A percentile compares a stretch with the other conserved stretches of the same genome.
phyloP scores from a whole-genome alignment of 164 flowering plant species.

The Pachysandra terminalis region DNA sequence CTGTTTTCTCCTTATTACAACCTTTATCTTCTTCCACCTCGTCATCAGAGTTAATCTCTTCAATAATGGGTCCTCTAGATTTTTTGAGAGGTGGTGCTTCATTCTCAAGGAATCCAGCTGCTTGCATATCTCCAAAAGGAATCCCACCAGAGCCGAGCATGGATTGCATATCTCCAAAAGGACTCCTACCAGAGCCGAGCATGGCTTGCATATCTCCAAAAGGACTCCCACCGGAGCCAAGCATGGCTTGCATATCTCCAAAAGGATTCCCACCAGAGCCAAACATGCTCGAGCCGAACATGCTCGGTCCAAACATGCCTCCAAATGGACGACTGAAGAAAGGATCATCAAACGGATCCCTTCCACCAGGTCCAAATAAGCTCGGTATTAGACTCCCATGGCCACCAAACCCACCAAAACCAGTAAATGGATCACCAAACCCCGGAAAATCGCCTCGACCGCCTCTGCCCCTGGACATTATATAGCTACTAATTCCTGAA shows the following conservation, averaged over 20 bases:
- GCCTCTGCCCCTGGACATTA: background rate
- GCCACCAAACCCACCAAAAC: constrained; percentile 46
- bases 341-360: too few relatives aligned
- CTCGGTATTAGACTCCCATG: constrained; percentile 47
- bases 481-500: too few relatives aligned
- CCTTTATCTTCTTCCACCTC: constrained; percentile 33
- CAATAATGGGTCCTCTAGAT: constrained; percentile 44
- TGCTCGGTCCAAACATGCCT: too few relatives aligned
- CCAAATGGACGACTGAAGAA: too few relatives aligned
- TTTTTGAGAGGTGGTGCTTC: constrained; percentile 27
- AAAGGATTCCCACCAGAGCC: constrained; percentile 83
- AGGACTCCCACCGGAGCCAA: constrained; percentile 70
- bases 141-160: constrained; percentile 18
- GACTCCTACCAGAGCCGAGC: constrained; percentile 31
- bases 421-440: constrained; percentile 36
- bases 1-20: background rate
- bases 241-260: constrained; percentile 85
- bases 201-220: constrained; percentile 34
- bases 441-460: background rate
- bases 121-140: constrained; percentile 12
- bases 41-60: constrained; percentile 63
- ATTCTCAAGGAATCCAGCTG: constrained; percentile 28
- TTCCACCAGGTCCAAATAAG: constrained; percentile 68
- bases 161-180: too few relatives aligned
- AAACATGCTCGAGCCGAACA: too few relatives aligned